Evolutionary conservation across 192 early-diverging fungal genomes (phyloP).

Genomic region (Linnemannia exigua): DNA sequence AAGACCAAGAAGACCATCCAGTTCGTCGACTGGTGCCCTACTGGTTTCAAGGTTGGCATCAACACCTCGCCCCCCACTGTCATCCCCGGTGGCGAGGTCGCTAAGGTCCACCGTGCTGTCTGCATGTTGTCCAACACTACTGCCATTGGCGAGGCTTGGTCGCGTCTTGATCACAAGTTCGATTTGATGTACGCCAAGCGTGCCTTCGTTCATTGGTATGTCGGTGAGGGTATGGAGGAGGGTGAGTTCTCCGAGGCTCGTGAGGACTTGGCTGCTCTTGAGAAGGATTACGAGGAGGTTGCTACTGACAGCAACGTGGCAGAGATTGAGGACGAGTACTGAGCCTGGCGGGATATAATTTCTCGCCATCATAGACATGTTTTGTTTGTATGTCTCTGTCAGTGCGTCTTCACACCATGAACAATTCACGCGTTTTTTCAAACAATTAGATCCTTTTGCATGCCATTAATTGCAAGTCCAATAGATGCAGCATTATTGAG

Average conservation of each 20-base stretch:
- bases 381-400: too few relatives aligned
- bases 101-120: conserved; percentile 96
- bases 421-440: neutral
- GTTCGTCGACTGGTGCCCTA: conserved; percentile 99
- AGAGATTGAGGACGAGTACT: too few relatives aligned
- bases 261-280: conserved; percentile 99
- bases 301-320: conserved; percentile 75
- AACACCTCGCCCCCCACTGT: conserved; percentile 92
- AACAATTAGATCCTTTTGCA: neutral
- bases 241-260: conserved; percentile 99
- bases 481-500: too few relatives aligned
- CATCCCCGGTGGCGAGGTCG: conserved; percentile 81
- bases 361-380: too few relatives aligned
- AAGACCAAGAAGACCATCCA: conserved; percentile 97
- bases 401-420: too few relatives aligned
- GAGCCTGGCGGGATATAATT: too few relatives aligned
- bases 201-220: conserved; percentile 99
- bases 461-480: too few relatives aligned
- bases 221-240: conserved; percentile 99
- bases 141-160: conserved; percentile 99
- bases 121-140: conserved; percentile 99
- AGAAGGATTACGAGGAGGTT: conserved; percentile 99
- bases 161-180: conserved; percentile 99
- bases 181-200: conserved; percentile 99
- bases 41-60: conserved; percentile 99